These are phyloP conservation scores for Leccinum obscurum DNA, from an alignment of 768 basidiomycete genomes.

Conservation along the genomic window DNA sequence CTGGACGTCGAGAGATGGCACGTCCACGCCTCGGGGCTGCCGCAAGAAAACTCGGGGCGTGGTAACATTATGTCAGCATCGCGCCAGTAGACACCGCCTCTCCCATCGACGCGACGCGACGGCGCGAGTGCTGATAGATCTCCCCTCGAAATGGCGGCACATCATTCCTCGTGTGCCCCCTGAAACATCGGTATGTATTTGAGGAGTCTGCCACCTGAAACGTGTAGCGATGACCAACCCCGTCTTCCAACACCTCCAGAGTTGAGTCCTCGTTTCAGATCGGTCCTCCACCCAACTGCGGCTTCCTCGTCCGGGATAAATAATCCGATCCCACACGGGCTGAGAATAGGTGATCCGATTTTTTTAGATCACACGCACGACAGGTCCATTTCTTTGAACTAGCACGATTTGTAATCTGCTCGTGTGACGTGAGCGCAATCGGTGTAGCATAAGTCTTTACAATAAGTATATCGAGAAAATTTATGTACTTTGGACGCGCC, in stretches of 20 bases:
- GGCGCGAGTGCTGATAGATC: neutral
- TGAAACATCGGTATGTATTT: neutral
- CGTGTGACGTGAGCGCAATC: neutral
- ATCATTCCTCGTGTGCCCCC: neutral
- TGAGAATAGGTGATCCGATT: neutral
- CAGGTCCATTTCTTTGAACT: too few species aligned
- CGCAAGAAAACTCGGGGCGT: slow-evolving; percentile 34
- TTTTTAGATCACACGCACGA: neutral
- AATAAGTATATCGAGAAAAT: neutral
- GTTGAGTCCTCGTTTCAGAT: neutral
- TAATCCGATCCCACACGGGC: neutral
- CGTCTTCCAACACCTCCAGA: neutral
- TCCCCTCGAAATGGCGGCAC: neutral
- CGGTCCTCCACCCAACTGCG: too few species aligned
- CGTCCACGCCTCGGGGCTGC: slow-evolving; percentile 25
- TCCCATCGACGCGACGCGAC: neutral
- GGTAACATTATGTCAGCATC: slow-evolving; percentile 36
- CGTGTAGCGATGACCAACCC: neutral
- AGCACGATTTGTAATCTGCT: too few species aligned
- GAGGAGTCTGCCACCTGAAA: neutral
- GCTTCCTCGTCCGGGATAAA: neutral
- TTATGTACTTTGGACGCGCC: neutral
- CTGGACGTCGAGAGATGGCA: slow-evolving; percentile 31
- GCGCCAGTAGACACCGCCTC: slow-evolving; percentile 1
- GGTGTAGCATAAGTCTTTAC: neutral